Percentiles rank a stretch among this genome's conserved stretches.
These are phyloP conservation scores for Aphanomyces stellatus DNA, from an alignment of 352 stramenopile species.

Conservation along the genomic window DNA sequence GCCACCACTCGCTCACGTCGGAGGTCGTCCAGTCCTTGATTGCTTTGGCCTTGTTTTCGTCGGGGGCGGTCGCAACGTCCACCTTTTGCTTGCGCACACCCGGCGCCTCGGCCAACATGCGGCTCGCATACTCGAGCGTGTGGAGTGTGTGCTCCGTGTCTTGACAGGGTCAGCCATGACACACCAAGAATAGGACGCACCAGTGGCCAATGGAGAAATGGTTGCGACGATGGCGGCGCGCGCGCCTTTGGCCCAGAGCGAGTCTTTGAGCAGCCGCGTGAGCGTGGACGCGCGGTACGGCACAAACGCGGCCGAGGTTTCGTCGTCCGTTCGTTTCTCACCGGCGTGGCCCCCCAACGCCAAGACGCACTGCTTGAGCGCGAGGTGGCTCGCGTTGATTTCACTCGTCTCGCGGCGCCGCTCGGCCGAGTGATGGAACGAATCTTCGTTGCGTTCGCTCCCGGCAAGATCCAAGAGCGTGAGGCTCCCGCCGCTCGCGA, in stretches of 20 bases:
- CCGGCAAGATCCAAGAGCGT: slow-evolving; percentile 58
- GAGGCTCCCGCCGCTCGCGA: slow-evolving; percentile 36
- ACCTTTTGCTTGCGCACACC: slow-evolving; percentile 41
- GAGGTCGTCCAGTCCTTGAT: slow-evolving; percentile 61
- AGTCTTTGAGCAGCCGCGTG: slow-evolving; percentile 67
- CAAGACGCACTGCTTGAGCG: slow-evolving; percentile 74
- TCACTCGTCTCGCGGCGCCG: slow-evolving; percentile 63
- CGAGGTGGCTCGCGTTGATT: slow-evolving; percentile 80
- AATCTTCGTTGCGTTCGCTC: slow-evolving; percentile 71
- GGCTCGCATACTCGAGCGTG: slow-evolving; percentile 54
- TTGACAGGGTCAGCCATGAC: not conserved
- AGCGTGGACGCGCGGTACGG: slow-evolving; percentile 63
- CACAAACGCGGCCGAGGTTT: slow-evolving; percentile 43
- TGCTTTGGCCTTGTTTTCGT: slow-evolving; percentile 23
- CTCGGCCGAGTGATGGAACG: slow-evolving; percentile 64
- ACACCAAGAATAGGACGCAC: slow-evolving; percentile 21
- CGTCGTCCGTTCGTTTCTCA: no score
- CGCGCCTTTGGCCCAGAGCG: slow-evolving; percentile 48
- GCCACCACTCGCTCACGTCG: slow-evolving; percentile 43
- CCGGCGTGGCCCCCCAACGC: slow-evolving; percentile 53
- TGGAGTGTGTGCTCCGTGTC: slow-evolving; percentile 76
- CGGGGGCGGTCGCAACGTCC: slow-evolving; percentile 38
- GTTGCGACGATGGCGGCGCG: slow-evolving; percentile 69
- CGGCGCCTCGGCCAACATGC: slow-evolving; percentile 56
- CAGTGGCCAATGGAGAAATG: slow-evolving; percentile 49